Base-by-base conservation (phyloP, 2,329 filamentous ascomycete genomes). In the Rhynchosporium agropyri region DNA sequence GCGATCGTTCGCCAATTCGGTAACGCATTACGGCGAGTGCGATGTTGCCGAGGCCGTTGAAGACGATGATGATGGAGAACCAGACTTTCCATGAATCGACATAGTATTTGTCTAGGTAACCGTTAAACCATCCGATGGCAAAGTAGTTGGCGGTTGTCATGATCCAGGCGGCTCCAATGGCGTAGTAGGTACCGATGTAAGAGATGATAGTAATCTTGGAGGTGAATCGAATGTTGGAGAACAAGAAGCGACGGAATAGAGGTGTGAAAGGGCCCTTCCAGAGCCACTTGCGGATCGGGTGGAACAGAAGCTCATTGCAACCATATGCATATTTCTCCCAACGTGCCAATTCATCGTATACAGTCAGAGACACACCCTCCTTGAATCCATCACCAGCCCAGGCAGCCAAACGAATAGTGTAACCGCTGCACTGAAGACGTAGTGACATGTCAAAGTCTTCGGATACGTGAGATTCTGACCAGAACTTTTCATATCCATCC, bases 291-390 rank as follows among this genome's bases (percentile, higher is more conserved):
- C 84, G 83, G 64, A 94, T 79, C 3, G 90, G 91, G 73, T 94
- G 84, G 79, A 95, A 94, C 62, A 94, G 81, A 62, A 94, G 80
- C 78, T 93, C 90, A 74, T 90, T 91, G 77, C 91, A 93, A 43
- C 90, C 90, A 71, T 92, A 93, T 3, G 90, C 91, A 74, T 92
- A 92, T 77, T 94, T 94, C 73, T 94, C 90, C 90, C 91, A 94
- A 62, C 90, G 88, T 1, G 89, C 88, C 64, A 94, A 81, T 76
- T 94, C 91, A 76, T 94, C 90, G 73, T 94, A 92, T 9, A 94
- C 89, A 0, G 90, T 94, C 62, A 94, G 79, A 1, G 90, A 93
- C 60, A 94, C 90, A 67, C 91, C 90, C 74, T 94, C 90, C 74
- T 92, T 89, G 80, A 92, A 92, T 55, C 87, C 89, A n/a, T 89